Base-by-base conservation (phyloP, 2,329 filamentous ascomycete genomes). In the Fusarium sp. region DNA sequence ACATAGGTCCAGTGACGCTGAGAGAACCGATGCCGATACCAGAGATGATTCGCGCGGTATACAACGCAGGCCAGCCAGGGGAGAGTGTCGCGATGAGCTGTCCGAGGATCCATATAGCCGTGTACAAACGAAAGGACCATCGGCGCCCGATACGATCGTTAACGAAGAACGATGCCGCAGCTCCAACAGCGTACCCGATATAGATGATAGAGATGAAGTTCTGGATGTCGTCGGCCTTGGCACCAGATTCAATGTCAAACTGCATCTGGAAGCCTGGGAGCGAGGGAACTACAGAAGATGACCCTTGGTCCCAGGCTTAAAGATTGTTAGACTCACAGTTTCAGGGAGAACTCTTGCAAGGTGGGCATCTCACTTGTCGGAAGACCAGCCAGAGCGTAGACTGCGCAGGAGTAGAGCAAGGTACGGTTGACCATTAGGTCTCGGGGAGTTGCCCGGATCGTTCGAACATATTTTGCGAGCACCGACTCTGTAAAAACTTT, bases 81-180 rank as follows among this genome's bases (percentile, higher is more conserved):
- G 73, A 67, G 47, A 76, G 75, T 7, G 73, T 78, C 3, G 78
- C 75, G 18, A 81, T 76, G 31, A 81, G 66, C 40, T 81, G 76
- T 18, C 79, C 79, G 46, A 78, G 65, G 53, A 78, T 75, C 71
- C 74, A 81, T 47, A 81, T 70, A 30, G 60, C 12, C 31, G 75
- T 75, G 68, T 84, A 84, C 1, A 83, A 65, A 1, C 82, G 77
- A 7, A 75, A 75, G 1, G 81, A 80, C 81, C 81, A 82, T 23
- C 79, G 70, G 1, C 82, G 78, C 1, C 82, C 82, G 27, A 83
- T 75, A 7, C 76, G 73, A 61, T 84, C 59, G 12, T 62, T 62
- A 37, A 62, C 40, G 12, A 62, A 46, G 53, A 44, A 70, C n/a
- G 60, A 36, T 31, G 62, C 9, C 7, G 16, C 60, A 74, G 69